A percentile compares a stretch with the other conserved stretches of the same genome.
These are phyloP conservation scores for Mrakia hoshinonis DNA, from an alignment of 768 basidiomycete genomes.

Conservation along the genomic window DNA sequence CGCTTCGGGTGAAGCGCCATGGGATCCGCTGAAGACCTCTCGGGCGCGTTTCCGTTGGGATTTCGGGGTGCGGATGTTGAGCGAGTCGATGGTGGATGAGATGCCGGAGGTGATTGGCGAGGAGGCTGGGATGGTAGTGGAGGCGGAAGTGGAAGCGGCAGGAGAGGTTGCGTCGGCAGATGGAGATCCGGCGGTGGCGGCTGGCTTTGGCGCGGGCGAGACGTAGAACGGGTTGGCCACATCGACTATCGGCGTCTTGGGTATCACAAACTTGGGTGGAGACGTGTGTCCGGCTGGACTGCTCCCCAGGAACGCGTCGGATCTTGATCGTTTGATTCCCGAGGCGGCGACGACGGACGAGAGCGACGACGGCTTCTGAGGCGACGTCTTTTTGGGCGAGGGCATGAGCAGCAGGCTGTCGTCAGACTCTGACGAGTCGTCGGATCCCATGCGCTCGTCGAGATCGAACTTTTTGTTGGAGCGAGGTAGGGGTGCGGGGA, in stretches of 20 bases:
- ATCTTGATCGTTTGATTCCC: conserved; percentile 2
- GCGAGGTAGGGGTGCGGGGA: background rate
- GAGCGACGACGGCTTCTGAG: background rate
- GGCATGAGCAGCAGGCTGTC: conserved; percentile 12
- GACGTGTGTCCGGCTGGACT: background rate
- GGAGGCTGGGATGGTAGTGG: background rate
- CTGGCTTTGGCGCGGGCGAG: conserved; percentile 2
- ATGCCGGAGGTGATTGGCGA: background rate
- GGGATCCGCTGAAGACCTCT: conserved; percentile 11
- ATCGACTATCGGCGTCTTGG: conserved; percentile 5
- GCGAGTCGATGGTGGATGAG: conserved; percentile 8
- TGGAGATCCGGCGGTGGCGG: background rate
- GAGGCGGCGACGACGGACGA: background rate
- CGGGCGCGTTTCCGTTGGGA: background rate
- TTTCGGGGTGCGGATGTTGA: background rate
- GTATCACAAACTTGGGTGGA: background rate
- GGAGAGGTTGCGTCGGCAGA: background rate
- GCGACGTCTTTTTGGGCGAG: background rate
- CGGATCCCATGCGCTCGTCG: conserved; percentile 1
- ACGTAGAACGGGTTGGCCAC: conserved; percentile 6
- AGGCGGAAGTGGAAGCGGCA: background rate
- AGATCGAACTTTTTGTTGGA: background rate
- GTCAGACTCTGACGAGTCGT: conserved; percentile 6
- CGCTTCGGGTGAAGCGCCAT: background rate
- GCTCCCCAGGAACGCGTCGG: conserved; percentile 3